Evolutionary conservation across 2,329 filamentous ascomycete species (phyloP).

Genomic region (Chaetomiaceae sp.): DNA sequence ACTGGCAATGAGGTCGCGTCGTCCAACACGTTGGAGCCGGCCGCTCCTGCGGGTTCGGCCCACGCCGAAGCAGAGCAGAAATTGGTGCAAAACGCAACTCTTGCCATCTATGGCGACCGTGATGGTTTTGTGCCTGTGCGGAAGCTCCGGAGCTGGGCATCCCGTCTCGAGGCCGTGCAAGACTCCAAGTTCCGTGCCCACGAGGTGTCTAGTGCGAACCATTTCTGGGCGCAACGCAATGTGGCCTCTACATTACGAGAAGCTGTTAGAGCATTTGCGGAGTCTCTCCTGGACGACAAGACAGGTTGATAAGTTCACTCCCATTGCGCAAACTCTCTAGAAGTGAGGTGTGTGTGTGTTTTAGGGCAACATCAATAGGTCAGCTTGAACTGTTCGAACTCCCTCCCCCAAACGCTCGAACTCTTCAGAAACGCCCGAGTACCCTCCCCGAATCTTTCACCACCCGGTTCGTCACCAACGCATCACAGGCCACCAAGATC

Average conservation of each 20-base stretch:
- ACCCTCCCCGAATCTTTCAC: slow-evolving; percentile 24
- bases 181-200: slow-evolving; percentile 39
- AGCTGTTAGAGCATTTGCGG: slow-evolving; percentile 31
- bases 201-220: slow-evolving; percentile 46
- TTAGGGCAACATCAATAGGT: no score
- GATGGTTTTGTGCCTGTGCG: slow-evolving; percentile 25
- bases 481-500: neutral
- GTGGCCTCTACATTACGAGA: slow-evolving; percentile 34
- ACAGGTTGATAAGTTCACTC: neutral
- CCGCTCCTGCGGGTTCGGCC: neutral
- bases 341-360: no score
- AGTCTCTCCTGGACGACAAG: slow-evolving; percentile 21
- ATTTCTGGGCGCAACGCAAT: slow-evolving; percentile 51
- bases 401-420: no score
- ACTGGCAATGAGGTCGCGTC: slow-evolving; percentile 4
- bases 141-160: slow-evolving; percentile 28
- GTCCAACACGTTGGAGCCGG: slow-evolving; percentile 11
- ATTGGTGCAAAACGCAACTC: slow-evolving; percentile 53
- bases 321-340: no score
- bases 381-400: no score
- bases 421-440: slow-evolving; percentile 14
- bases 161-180: slow-evolving; percentile 41
- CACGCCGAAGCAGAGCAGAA: slow-evolving; percentile 46
- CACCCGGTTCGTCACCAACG: slow-evolving; percentile 24
- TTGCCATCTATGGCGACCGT: slow-evolving; percentile 43